Evolutionary conservation across 768 basidiomycete species (phyloP).

Genomic region (Amanita pallidorosea): DNA sequence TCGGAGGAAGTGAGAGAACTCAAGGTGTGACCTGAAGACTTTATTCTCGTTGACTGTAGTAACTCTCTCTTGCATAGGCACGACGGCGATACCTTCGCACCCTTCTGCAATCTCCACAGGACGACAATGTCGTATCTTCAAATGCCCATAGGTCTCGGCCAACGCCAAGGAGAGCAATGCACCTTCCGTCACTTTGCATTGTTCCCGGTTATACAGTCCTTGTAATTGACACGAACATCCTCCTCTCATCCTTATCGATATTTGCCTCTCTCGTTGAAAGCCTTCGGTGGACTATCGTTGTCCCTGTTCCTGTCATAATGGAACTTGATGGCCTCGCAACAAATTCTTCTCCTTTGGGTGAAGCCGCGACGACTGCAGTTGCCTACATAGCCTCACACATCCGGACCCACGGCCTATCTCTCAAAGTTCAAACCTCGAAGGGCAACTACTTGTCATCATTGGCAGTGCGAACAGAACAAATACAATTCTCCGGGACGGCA

Average conservation of each 20-base stretch:
- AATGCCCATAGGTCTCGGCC: conserved; percentile 18
- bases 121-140: conserved; percentile 15
- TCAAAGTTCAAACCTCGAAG: conserved; percentile 92
- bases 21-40: conserved; percentile 43
- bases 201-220: conserved; percentile 83
- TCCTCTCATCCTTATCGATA: conserved; percentile 72
- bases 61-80: conserved; percentile 31
- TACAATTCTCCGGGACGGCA: conserved; percentile 48
- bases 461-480: conserved; percentile 72
- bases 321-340: conserved; percentile 87
- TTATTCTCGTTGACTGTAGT: conserved; percentile 5
- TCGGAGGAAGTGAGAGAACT: conserved; percentile 67
- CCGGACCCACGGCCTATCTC: conserved; percentile 58
- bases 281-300: conserved; percentile 74
- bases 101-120: conserved; percentile 44
- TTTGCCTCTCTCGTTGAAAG: conserved; percentile 72
- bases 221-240: conserved; percentile 91
- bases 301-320: conserved; percentile 93
- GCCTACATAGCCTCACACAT: conserved; percentile 67
- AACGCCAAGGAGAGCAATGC: conserved; percentile 13
- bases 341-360: conserved; percentile 55
- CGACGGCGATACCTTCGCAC: conserved; percentile 65
- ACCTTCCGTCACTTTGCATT: conserved; percentile 39
- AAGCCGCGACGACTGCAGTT: conserved; percentile 65
- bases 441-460: conserved; percentile 89